Evolutionary conservation across 192 early-diverging fungal genomes (phyloP).

Genomic region (Coemansia sp.): DNA sequence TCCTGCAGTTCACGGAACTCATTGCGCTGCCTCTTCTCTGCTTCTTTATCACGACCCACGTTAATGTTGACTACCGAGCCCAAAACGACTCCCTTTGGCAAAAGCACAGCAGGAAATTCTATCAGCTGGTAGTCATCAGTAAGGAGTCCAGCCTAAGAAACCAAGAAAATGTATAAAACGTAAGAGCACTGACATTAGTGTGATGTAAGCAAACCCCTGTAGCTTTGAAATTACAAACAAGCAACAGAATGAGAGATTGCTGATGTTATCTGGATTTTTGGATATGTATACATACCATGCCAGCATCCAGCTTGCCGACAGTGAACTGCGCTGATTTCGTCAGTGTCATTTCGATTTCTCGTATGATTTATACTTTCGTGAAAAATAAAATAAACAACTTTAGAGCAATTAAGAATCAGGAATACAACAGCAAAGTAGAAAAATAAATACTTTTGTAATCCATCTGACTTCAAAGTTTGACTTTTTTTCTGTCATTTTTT

Average conservation of each 20-base stretch:
- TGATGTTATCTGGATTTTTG: constrained; percentile 1
- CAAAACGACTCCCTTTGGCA: constrained; percentile 89
- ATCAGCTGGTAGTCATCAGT: constrained; percentile 98
- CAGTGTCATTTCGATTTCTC: constrained; percentile 23
- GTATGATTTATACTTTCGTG: neutral
- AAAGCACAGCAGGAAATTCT: constrained; percentile 94
- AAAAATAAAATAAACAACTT: neutral
- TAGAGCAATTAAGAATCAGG: neutral
- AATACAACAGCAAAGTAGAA: too few relatives aligned
- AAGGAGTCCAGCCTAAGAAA: constrained; percentile 72
- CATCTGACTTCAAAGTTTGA: too few relatives aligned
- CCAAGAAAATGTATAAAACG: neutral
- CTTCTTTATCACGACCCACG: constrained; percentile 83
- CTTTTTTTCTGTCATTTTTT: constrained; percentile 6
- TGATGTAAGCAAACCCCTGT: neutral
- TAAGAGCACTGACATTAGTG: neutral
- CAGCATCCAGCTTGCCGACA: constrained; percentile 92
- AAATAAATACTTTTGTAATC: too few relatives aligned
- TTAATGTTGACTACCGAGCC: constrained; percentile 97
- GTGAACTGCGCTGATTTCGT: constrained; percentile 66
- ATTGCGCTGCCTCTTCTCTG: constrained; percentile 77
- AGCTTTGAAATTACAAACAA: neutral
- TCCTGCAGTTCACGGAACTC: constrained; percentile 90
- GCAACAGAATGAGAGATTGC: too few relatives aligned
- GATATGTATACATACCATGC: constrained; percentile 63